These are phyloP conservation scores for Pseudocercospora vitis DNA, from an alignment of 2,329 filamentous ascomycete species.

Conservation along the genomic window DNA sequence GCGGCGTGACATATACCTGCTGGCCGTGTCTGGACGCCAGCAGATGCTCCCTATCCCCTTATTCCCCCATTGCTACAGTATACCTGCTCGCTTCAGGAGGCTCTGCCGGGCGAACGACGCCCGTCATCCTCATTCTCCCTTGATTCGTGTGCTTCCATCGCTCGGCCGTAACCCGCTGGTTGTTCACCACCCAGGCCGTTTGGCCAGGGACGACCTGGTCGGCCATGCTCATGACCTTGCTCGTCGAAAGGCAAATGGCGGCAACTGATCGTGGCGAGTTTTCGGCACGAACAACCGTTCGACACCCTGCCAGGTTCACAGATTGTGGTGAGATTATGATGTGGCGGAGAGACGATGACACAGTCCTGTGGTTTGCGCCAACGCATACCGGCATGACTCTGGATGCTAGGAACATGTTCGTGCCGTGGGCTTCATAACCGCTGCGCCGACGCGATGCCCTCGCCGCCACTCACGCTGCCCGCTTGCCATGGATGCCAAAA, in stretches of 20 bases:
- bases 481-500: conserved; percentile 17
- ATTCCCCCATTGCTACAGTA: too few species aligned
- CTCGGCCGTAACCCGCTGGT: conserved; percentile 12
- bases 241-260: conserved; percentile 19
- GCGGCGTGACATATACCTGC: conserved; percentile 12
- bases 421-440: conserved; percentile 12
- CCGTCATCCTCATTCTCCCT: neutral
- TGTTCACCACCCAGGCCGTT: conserved; percentile 15
- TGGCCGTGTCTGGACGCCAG: too few species aligned
- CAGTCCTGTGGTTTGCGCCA: conserved; percentile 20
- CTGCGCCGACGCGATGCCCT: conserved; percentile 15
- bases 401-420: conserved; percentile 13
- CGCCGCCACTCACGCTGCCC: conserved; percentile 15
- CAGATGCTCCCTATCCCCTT: too few species aligned
- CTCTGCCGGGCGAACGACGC: neutral
- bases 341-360: conserved; percentile 15
- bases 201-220: conserved; percentile 13
- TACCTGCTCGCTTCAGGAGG: neutral
- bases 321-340: conserved; percentile 20
- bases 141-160: neutral
- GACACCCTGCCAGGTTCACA: conserved; percentile 24
- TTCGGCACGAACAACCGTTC: conserved; percentile 24
- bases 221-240: conserved; percentile 16
- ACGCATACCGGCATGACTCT: conserved; percentile 23
- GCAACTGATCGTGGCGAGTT: conserved; percentile 18